Percentiles rank a stretch among this genome's conserved stretches.
Evolutionary conservation across 805 yeast species (phyloP).

Genomic region (Candida sanyiensis): DNA sequence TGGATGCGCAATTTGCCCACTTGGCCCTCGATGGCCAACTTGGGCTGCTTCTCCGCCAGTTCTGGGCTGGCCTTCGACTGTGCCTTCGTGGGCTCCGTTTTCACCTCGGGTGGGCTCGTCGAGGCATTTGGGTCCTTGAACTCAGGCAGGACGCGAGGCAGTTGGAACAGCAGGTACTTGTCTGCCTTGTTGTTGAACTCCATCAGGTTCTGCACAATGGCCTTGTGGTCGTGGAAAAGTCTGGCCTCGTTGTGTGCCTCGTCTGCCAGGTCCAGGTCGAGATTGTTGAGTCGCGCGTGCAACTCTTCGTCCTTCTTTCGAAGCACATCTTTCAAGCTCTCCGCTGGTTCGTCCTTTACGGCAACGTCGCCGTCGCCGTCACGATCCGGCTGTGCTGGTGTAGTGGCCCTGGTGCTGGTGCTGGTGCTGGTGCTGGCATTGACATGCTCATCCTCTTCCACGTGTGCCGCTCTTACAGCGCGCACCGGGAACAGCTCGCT

Average conservation of each 20-base stretch:
- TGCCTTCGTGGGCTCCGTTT: background rate
- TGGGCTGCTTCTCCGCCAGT: constrained; percentile 2
- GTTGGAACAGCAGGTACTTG: constrained; percentile 33
- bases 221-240: constrained; percentile 35
- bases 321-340: constrained; percentile 17
- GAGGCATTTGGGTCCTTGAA: constrained; percentile 22
- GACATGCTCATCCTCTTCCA: constrained; percentile 42
- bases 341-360: constrained; percentile 22
- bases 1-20: constrained; percentile 74
- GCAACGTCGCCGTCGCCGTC: background rate
- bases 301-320: constrained; percentile 23
- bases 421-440: constrained; percentile 23
- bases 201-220: constrained; percentile 26
- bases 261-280: constrained; percentile 19
- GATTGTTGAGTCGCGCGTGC: constrained; percentile 25
- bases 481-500: constrained; percentile 64
- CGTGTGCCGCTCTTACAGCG: constrained; percentile 49
- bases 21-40: constrained; percentile 40
- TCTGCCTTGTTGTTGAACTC: constrained; percentile 29
- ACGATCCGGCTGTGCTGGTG: no score
- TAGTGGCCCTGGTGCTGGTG: background rate
- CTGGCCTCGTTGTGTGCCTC: constrained; percentile 27
- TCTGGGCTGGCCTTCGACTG: background rate
- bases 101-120: constrained; percentile 13
- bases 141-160: constrained; percentile 33